phyloP scores from a whole-genome alignment of 192 early-diverging fungal genomes.

The Linnemannia schmuckeri region DNA sequence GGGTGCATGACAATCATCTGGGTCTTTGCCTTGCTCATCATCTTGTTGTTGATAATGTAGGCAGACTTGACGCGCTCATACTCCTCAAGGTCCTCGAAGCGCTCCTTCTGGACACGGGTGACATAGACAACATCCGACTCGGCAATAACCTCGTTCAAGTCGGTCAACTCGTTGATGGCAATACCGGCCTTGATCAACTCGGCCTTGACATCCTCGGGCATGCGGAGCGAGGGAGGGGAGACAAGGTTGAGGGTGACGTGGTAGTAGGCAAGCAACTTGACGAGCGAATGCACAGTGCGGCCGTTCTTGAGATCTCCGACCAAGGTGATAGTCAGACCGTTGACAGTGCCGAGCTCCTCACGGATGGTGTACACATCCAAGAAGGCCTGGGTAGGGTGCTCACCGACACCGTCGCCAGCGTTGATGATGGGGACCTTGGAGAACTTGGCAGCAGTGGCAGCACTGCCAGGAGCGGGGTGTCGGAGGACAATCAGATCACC shows the following conservation, averaged over 20 bases:
- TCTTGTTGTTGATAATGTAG: conserved; percentile 90
- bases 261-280: conserved; percentile 89
- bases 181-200: conserved; percentile 67
- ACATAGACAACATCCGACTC: conserved; percentile 97
- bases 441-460: conserved; percentile 85
- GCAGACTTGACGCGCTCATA: conserved; percentile 84
- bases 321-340: conserved; percentile 94
- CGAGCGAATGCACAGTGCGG: conserved; percentile 96
- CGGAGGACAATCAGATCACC: conserved; percentile 93
- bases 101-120: conserved; percentile 97
- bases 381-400: conserved; percentile 99
- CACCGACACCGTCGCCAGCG: conserved; percentile 96
- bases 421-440: conserved; percentile 95
- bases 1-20: conserved; percentile 99
- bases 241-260: conserved; percentile 97
- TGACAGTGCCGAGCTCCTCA: conserved; percentile 97
- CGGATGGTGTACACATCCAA: conserved; percentile 81
- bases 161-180: conserved; percentile 76
- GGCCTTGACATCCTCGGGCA: conserved; percentile 90
- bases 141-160: conserved; percentile 85
- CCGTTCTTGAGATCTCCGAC: conserved; percentile 99
- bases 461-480: conserved; percentile 92
- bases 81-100: conserved; percentile 81
- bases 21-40: conserved; percentile 88
- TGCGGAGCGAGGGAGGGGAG: conserved; percentile 82